Evolutionary conservation across 2,329 filamentous ascomycete genomes (phyloP), one percentile per base, ranked within the genome.

Genomic region (Ceratocystis cacaofunesta): DNA sequence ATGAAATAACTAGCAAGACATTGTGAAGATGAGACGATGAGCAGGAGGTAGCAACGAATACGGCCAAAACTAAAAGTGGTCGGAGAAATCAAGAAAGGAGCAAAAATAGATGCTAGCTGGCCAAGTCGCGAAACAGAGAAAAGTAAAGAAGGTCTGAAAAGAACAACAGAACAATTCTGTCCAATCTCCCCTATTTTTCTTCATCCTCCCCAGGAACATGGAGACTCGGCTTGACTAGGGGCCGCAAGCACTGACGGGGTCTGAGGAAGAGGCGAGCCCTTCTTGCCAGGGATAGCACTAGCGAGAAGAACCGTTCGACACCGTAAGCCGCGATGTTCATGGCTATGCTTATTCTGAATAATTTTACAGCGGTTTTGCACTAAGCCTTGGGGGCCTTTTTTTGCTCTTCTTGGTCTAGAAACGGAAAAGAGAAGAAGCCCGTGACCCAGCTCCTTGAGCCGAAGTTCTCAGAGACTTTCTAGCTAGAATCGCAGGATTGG

Each of bases 31-130:
- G 48, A 52, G 48, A 52, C 48, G 48, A 52, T 28, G 48, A 48
- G 44, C 19, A 52, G 19, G 19, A 25, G 48, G 48, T 52, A 52
- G 48, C n/a, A 52, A 52, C 19, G 30, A 57, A 36, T 12, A 32
- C 12, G 32, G 7, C 22, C 10, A 19, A 19, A 17, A 17, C 17
- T 3, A 22, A 57, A 57, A 17, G 4, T 17, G 25, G 28, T 57
- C 15, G 52, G 28, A 57, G 52, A 57, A 57, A 57, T 57, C 10
- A 17, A 57, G 25, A 57, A 17, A 19, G n/a, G 25, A 57, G 48
- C 48, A 57, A 57, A 57, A 57, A 57, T 57, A 57, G 52, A 57
- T 32, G 52, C 52, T 57, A 57, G 52, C 52, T 57, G 52, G 52
- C 52, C 52, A 57, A 30, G 52, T 57, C 52, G 15, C 52, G 52